Conservation (phyloP, 2,329 filamentous ascomycete genomes). For the Teratosphaeria viscida region DNA sequence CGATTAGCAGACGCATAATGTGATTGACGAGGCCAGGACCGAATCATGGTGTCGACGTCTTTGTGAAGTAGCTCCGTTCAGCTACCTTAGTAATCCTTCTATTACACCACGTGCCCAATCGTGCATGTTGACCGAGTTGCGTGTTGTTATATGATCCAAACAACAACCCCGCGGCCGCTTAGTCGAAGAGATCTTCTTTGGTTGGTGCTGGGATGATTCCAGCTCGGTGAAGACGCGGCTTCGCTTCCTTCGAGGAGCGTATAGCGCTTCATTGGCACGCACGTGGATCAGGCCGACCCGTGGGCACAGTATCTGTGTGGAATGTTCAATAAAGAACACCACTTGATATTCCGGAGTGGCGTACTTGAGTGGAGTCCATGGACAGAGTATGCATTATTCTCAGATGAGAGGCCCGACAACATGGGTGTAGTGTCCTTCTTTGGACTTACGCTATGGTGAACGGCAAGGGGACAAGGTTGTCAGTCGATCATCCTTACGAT, state of each 20-base stretch:
- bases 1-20: neutral
- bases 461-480: neutral
- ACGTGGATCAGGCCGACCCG: too few relatives aligned
- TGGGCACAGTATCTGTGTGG: too few relatives aligned
- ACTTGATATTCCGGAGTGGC: too few relatives aligned
- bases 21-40: neutral
- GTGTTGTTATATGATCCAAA: neutral
- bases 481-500: neutral
- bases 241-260: too few relatives aligned
- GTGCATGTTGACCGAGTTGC: neutral
- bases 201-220: neutral
- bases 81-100: too few relatives aligned
- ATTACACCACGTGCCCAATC: neutral
- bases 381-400: too few relatives aligned
- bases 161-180: neutral
- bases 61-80: neutral
- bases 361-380: too few relatives aligned
- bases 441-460: too few relatives aligned
- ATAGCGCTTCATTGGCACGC: too few relatives aligned
- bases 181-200: neutral
- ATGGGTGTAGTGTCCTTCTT: too few relatives aligned
- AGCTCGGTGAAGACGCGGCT: neutral
- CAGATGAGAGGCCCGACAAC: too few relatives aligned
- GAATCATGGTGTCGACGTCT: neutral
- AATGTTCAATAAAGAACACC: too few relatives aligned